phyloP scores from a whole-genome alignment of 208 protist species.

The Perkinsela sp. region DNA sequence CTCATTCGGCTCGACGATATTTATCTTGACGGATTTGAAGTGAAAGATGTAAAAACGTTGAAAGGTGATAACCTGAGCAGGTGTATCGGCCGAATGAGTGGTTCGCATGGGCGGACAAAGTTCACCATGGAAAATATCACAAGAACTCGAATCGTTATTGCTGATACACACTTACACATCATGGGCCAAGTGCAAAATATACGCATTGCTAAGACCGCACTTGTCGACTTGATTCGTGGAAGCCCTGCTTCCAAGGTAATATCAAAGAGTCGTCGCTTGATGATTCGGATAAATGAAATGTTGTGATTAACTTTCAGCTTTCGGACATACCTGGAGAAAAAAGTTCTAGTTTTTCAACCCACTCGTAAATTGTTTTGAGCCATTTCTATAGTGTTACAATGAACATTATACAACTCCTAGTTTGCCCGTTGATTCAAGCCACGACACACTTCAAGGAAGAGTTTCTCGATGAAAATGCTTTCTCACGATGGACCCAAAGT shows the following conservation, averaged over 20 bases:
- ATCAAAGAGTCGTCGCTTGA: constrained; percentile 73
- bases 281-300: constrained; percentile 72
- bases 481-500: background rate
- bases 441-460: background rate
- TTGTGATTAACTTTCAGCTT: constrained; percentile 22
- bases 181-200: constrained; percentile 94
- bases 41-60: constrained; percentile 79
- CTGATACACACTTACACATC: constrained; percentile 90
- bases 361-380: no score
- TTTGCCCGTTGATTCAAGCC: no score
- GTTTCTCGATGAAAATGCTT: background rate
- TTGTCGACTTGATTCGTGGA: constrained; percentile 90
- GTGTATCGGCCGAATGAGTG: constrained; percentile 95
- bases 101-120: constrained; percentile 95
- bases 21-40: constrained; percentile 96
- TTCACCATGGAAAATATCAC: constrained; percentile 98
- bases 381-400: no score
- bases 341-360: constrained; percentile 1
- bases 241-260: constrained; percentile 82
- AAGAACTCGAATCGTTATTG: constrained; percentile 91
- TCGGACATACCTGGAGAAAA: background rate
- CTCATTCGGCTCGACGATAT: constrained; percentile 95
- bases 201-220: constrained; percentile 76
- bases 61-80: constrained; percentile 71
- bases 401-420: no score